These are phyloP conservation scores for Didymella exigua DNA, from an alignment of 2,329 filamentous ascomycete species.

Conservation along the genomic window DNA sequence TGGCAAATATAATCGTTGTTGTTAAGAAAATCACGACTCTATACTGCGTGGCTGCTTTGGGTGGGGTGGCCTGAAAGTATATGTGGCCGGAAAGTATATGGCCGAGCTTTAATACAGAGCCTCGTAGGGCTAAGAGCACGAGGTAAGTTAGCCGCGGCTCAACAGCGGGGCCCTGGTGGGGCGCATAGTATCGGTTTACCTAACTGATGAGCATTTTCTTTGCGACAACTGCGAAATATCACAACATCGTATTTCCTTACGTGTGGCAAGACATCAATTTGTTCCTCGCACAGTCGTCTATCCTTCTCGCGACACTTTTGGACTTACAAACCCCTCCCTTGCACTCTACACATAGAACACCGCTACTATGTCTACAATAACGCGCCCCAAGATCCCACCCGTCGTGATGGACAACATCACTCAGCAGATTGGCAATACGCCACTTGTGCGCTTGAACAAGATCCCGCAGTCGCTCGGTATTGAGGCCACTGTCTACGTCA, in stretches of 20 bases:
- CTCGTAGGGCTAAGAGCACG: constrained; percentile 8
- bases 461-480: constrained; percentile 90
- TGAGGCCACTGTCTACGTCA: constrained; percentile 86
- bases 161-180: constrained; percentile 11
- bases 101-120: no score
- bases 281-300: not conserved
- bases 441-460: constrained; percentile 91
- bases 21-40: no score
- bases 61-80: no score
- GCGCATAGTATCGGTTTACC: constrained; percentile 18
- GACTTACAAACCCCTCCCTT: not conserved
- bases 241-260: constrained; percentile 12
- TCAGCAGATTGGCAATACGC: constrained; percentile 92
- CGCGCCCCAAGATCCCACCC: constrained; percentile 59
- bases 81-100: no score
- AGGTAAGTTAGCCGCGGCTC: constrained; percentile 14
- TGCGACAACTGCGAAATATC: constrained; percentile 15
- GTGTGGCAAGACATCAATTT: constrained; percentile 13
- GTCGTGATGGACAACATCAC: constrained; percentile 70
- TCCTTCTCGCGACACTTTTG: not conserved
- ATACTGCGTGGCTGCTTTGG: no score
- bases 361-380: constrained; percentile 54
- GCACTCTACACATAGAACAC: not conserved
- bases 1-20: no score
- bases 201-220: constrained; percentile 18